Evolutionary conservation across 345 rosid genomes (phyloP), one percentile per base, ranked within the genome.

Genomic region (Trapa incisa): DNA sequence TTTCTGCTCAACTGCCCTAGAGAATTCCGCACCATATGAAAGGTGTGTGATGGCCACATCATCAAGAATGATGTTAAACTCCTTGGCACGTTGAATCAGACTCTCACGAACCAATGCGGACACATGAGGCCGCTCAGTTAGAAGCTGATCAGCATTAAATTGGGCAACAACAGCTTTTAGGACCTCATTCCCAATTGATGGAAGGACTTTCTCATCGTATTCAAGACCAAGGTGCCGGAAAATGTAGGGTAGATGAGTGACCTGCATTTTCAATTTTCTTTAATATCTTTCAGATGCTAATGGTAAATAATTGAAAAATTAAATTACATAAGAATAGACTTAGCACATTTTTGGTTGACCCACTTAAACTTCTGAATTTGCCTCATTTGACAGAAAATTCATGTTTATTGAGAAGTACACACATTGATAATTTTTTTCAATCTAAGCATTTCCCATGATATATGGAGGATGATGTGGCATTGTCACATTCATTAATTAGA

Each of bases 131-230:
- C 99, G 93, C 52, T 95, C 99, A 0, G 99, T 95, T 39, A 95
- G 96, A 32, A 95, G 97, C 82, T 95, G 97, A 66, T 95, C 99
- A 2, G 99, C 99, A 77, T 95, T 95, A 85, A 91, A 89, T 62
- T 81, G 96, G 37, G 98, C 97, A n/a, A 95, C 97, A 4, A 91
- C 97, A 17, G 99, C 86, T 81, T 95, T 95, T 80, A 91, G 72
- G n/a, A 95, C 96, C 81, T 95, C 97, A 67, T 95, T 95, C 33
- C 99, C 99, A 52, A 95, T 95, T 0, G 99, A 95, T 0, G 99
- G 99, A 38, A 95, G 96, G 70, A 95, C 97, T 80, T 91, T 95
- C 53, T 91, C 96, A 62, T 91, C 93, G 32, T 91, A 95, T 72
- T 95, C 97, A 5, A 87, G 79, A 70, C 99, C 99, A 79, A 94